A percentile compares a stretch with the other conserved stretches of the same genome.
Conservation (phyloP, 2,329 filamentous ascomycete genomes). For the Alternaria sp. region DNA sequence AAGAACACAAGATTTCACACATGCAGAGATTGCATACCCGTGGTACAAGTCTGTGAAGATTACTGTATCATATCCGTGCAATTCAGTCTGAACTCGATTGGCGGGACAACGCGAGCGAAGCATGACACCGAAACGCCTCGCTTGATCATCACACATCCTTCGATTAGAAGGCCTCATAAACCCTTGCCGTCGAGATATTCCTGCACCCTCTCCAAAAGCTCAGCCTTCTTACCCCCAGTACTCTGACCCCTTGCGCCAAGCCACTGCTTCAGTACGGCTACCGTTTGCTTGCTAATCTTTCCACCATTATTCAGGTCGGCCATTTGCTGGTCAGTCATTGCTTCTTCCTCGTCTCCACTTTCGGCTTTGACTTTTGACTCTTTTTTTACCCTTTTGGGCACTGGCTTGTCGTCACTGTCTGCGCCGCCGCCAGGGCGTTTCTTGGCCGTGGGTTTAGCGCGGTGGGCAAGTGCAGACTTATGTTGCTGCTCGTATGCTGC, state of each 20-base stretch:
- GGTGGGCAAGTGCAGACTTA: slow-evolving; percentile 50
- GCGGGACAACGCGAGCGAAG: neutral
- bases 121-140: neutral
- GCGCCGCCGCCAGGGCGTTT: slow-evolving; percentile 51
- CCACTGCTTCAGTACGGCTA: slow-evolving; percentile 44
- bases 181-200: neutral
- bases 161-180: neutral
- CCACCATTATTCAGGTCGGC: slow-evolving; percentile 52
- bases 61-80: neutral
- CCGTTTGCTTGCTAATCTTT: slow-evolving; percentile 50
- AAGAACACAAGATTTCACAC: neutral
- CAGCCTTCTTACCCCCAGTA: slow-evolving; percentile 42
- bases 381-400: slow-evolving; percentile 35
- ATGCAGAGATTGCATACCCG: neutral
- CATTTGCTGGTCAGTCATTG: slow-evolving; percentile 54
- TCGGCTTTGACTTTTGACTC: slow-evolving; percentile 34
- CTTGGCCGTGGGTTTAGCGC: slow-evolving; percentile 45
- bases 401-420: slow-evolving; percentile 22
- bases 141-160: neutral
- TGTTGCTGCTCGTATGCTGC: slow-evolving; percentile 57
- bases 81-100: neutral
- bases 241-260: slow-evolving; percentile 31
- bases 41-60: neutral
- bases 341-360: slow-evolving; percentile 26
- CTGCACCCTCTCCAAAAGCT: neutral